Evolutionary conservation across 2,329 filamentous ascomycete genomes (phyloP), one percentile per base, ranked within the genome.

Genomic region (Aphanocladium album): DNA sequence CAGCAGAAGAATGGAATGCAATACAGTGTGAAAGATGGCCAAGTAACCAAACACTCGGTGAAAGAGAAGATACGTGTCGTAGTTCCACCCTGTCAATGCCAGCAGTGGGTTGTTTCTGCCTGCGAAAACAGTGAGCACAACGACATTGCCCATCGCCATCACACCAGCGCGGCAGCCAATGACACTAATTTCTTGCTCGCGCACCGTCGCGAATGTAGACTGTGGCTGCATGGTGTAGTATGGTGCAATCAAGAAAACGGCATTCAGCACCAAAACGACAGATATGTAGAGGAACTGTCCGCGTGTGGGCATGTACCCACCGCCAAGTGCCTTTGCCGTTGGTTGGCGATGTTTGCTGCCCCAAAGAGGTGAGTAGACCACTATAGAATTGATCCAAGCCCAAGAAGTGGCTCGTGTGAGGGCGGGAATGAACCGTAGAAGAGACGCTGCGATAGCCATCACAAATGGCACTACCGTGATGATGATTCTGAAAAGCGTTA

Each of bases 21-120:
- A 21, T 1, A 92, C 87, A 8, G 90, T 92, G 77, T 93, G 90
- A 78, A 90, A 91, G 64, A 93, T 89, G 69, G 89, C 89, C 43
- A 86, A 87, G 79, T 86, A 93, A 0, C 68, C 73, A 14, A 75
- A 64, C 70, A 73, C 74, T 33, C 74, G 70, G 61, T 76, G 74
- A 0, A 76, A 66, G 1, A 76, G 64, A 1, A 76, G 65, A 43
- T 69, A 76, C 0, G 74, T 76, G 19, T 67, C 63, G 62, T 74
- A 66, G 52, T 69, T 71, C 74, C 74, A 76, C 63, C 71, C 68
- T 2, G 74, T 75, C 16, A 76, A 1, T 53, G 67, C 69, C 2
- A 76, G 65, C 0, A 76, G 68, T 0, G 72, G 14, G 53, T 74
- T 76, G 61, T 76, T 76, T 16, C 74, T 66, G 2, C 69, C 66